phyloP scores from a whole-genome alignment of 1,284 basidiomycete genomes.

The Anthracocystis walkeri region DNA sequence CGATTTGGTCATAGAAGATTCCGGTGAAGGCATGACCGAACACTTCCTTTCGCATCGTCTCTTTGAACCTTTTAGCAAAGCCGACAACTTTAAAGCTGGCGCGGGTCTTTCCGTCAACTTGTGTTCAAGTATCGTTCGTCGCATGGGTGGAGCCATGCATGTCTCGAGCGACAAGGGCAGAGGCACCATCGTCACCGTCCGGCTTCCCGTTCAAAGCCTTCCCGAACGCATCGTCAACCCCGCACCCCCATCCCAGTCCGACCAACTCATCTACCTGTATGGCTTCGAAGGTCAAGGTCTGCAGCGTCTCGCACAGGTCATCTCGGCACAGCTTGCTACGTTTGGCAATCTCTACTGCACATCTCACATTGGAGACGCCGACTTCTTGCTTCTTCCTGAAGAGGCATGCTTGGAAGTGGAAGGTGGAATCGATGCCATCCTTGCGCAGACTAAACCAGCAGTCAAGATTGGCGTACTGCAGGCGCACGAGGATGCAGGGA shows the following conservation, averaged over 20 bases:
- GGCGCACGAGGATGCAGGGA: slow-evolving; percentile 49
- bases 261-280: slow-evolving; percentile 53
- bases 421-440: slow-evolving; percentile 43
- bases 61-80: slow-evolving; percentile 57
- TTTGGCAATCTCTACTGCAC: slow-evolving; percentile 58
- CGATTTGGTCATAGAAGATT: slow-evolving; percentile 51
- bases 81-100: slow-evolving; percentile 49
- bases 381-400: slow-evolving; percentile 52
- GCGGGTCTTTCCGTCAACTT: slow-evolving; percentile 48
- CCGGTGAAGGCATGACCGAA: slow-evolving; percentile 57
- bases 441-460: slow-evolving; percentile 42
- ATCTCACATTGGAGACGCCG: slow-evolving; percentile 45
- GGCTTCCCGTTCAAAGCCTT: slow-evolving; percentile 42
- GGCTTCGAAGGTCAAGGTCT: slow-evolving; percentile 54
- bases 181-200: slow-evolving; percentile 52
- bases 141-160: slow-evolving; percentile 54
- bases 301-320: slow-evolving; percentile 49
- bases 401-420: slow-evolving; percentile 41
- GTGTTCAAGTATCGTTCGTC: slow-evolving; percentile 42
- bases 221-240: slow-evolving; percentile 22
- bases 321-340: slow-evolving; percentile 53
- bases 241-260: slow-evolving; percentile 23
- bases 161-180: slow-evolving; percentile 51
- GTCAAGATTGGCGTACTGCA: slow-evolving; percentile 58
- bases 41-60: slow-evolving; percentile 50